Percentiles rank a stretch among this genome's conserved stretches.
These are phyloP conservation scores for Obba rivulosa DNA, from an alignment of 768 basidiomycete genomes.

Conservation along the genomic window DNA sequence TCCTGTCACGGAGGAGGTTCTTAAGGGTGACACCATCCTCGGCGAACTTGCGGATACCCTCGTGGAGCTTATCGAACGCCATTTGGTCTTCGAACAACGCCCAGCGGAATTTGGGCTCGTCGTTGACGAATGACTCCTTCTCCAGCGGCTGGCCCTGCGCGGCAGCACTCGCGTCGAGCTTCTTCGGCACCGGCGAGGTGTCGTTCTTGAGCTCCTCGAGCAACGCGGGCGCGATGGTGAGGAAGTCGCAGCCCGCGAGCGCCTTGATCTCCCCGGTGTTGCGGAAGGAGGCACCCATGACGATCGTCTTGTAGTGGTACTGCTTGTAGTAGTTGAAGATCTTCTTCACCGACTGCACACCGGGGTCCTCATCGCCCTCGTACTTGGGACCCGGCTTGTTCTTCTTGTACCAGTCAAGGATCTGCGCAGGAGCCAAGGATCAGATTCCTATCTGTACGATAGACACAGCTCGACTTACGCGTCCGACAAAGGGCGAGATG, in stretches of 20 bases:
- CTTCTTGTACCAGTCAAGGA: slow-evolving; percentile 99
- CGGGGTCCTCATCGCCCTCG: slow-evolving; percentile 89
- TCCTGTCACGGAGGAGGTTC: slow-evolving; percentile 65
- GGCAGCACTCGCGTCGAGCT: slow-evolving; percentile 56
- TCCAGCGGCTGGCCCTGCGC: slow-evolving; percentile 54
- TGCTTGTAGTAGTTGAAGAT: slow-evolving; percentile 99
- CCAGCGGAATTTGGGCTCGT: slow-evolving; percentile 98
- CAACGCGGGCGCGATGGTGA: slow-evolving; percentile 88
- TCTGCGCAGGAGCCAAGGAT: too few relatives aligned
- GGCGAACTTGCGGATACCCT: slow-evolving; percentile 98
- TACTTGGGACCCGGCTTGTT: slow-evolving; percentile 73
- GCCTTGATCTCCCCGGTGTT: slow-evolving; percentile 93
- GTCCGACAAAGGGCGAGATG: slow-evolving; percentile 99
- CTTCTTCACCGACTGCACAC: slow-evolving; percentile 91
- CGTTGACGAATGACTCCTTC: slow-evolving; percentile 83
- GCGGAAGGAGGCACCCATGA: slow-evolving; percentile 99
- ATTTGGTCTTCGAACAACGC: slow-evolving; percentile 85
- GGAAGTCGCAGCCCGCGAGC: slow-evolving; percentile 94
- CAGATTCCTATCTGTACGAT: too few relatives aligned
- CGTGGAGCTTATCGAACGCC: slow-evolving; percentile 99
- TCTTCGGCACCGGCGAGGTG: slow-evolving; percentile 73
- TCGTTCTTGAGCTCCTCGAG: slow-evolving; percentile 92
- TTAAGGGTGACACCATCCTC: slow-evolving; percentile 93
- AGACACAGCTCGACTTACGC: too few relatives aligned
- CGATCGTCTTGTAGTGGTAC: slow-evolving; percentile 96